Percentiles rank a stretch among this genome's conserved stretches.
These are phyloP conservation scores for Calocybe indica DNA, from an alignment of 768 basidiomycete genomes.

Conservation along the genomic window DNA sequence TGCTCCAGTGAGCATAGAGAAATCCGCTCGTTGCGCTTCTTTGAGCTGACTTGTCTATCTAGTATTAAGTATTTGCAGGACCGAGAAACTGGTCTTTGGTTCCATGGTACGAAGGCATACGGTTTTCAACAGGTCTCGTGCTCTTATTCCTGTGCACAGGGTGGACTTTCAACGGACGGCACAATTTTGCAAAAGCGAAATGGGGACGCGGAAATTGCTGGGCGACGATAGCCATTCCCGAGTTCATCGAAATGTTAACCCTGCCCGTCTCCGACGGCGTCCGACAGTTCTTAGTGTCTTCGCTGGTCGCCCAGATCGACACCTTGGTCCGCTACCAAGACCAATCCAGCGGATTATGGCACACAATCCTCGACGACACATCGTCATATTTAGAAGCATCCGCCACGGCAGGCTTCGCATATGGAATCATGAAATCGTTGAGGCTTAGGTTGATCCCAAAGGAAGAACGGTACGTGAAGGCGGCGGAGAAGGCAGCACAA, in stretches of 20 bases:
- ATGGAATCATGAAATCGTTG: constrained; percentile 38
- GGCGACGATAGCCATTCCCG: constrained; percentile 39
- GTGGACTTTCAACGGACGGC: constrained; percentile 40
- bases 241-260: constrained; percentile 41
- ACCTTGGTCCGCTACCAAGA: constrained; percentile 42
- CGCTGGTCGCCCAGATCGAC: constrained; percentile 40
- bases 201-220: constrained; percentile 58
- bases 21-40: not conserved
- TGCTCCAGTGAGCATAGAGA: constrained; percentile 34
- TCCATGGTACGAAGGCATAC: constrained; percentile 29
- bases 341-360: constrained; percentile 41
- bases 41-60: not conserved
- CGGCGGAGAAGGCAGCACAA: constrained; percentile 33
- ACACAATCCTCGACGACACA: constrained; percentile 46
- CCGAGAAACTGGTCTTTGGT: constrained; percentile 38
- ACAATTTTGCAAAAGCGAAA: constrained; percentile 38
- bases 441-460: constrained; percentile 36
- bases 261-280: constrained; percentile 35
- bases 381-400: constrained; percentile 46
- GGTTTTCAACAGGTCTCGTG: no score
- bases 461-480: constrained; percentile 29
- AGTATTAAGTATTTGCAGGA: constrained; percentile 43
- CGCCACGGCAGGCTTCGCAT: constrained; percentile 42
- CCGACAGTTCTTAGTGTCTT: constrained; percentile 32
- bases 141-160: constrained; percentile 14